A percentile compares a stretch with the other conserved stretches of the same genome.
Evolutionary conservation across 306 rosid species (phyloP).

Genomic region (Medicago lupulina): DNA sequence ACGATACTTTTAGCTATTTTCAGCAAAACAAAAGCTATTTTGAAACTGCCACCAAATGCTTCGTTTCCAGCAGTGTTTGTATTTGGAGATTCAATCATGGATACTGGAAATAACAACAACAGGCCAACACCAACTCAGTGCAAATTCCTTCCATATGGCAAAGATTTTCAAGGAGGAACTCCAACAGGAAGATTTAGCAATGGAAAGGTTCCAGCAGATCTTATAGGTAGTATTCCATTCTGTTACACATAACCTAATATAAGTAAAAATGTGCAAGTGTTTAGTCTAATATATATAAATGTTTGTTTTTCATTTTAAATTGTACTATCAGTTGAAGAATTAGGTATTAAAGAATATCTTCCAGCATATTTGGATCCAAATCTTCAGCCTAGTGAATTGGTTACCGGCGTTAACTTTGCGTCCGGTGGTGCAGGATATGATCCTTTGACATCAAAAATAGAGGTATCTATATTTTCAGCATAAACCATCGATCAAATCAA

Average conservation of each 20-base stretch:
- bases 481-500: too few relatives aligned
- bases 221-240: conserved; percentile 24
- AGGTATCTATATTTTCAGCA: conserved; percentile 40
- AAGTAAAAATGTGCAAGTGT: too few relatives aligned
- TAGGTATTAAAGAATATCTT: conserved; percentile 63
- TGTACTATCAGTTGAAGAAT: conserved; percentile 53
- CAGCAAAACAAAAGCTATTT: conserved; percentile 8
- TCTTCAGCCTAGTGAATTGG: conserved; percentile 56
- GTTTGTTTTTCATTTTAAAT: not conserved
- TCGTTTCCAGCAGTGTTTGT: conserved; percentile 61
- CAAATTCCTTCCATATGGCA: conserved; percentile 49
- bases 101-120: conserved; percentile 79
- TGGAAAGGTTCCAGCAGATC: conserved; percentile 50
- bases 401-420: conserved; percentile 78
- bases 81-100: conserved; percentile 80
- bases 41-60: conserved; percentile 52
- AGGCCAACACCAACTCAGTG: conserved; percentile 27
- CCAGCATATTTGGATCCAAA: conserved; percentile 69
- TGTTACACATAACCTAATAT: too few relatives aligned
- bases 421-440: conserved; percentile 86
- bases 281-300: too few relatives aligned
- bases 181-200: conserved; percentile 51
- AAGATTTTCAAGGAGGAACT: conserved; percentile 42
- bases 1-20: conserved; percentile 4
- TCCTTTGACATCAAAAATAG: conserved; percentile 59